A percentile compares a stretch with the other conserved stretches of the same genome.
These are phyloP conservation scores for Aspergillus ellipticus DNA, from an alignment of 495 filamentous ascomycete genomes.

Conservation along the genomic window DNA sequence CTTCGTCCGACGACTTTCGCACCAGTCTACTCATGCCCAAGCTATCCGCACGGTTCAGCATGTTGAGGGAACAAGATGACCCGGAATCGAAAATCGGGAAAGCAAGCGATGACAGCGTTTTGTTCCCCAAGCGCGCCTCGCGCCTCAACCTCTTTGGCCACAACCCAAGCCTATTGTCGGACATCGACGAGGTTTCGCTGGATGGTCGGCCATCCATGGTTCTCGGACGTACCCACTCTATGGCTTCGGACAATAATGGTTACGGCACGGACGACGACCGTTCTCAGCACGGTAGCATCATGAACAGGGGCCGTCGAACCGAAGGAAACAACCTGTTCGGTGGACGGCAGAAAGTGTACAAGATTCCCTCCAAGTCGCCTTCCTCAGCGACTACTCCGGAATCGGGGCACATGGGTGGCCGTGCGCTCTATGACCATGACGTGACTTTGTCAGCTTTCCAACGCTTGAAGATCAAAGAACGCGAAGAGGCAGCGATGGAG, in stretches of 20 bases:
- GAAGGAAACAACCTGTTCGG: slow-evolving; percentile 96
- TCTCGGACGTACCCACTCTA: slow-evolving; percentile 47
- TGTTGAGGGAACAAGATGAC: slow-evolving; percentile 91
- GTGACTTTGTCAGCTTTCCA: slow-evolving; percentile 78
- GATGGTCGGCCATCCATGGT: slow-evolving; percentile 55
- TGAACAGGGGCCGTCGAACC: slow-evolving; percentile 76
- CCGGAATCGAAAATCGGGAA: slow-evolving; percentile 83
- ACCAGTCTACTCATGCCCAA: slow-evolving; percentile 96
- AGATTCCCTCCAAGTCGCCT: slow-evolving; percentile 61
- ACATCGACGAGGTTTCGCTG: slow-evolving; percentile 84
- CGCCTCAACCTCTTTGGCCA: slow-evolving; percentile 56
- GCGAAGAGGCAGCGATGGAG: slow-evolving; percentile 37
- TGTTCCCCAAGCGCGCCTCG: slow-evolving; percentile 77
- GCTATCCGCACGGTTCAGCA: slow-evolving; percentile 91
- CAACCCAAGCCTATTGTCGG: slow-evolving; percentile 56
- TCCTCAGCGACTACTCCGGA: slow-evolving; percentile 19
- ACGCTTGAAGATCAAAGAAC: slow-evolving; percentile 60
- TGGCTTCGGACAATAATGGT: slow-evolving; percentile 47
- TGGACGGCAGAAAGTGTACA: slow-evolving; percentile 93
- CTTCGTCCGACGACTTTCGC: slow-evolving; percentile 85
- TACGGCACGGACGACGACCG: slow-evolving; percentile 69
- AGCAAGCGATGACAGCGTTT: slow-evolving; percentile 88
- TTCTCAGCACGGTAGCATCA: slow-evolving; percentile 62
- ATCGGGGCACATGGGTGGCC: slow-evolving; percentile 53
- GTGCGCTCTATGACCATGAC: slow-evolving; percentile 82